Base-by-base conservation (phyloP, 345 rosid genomes). In the Dipteronia dyeriana region DNA sequence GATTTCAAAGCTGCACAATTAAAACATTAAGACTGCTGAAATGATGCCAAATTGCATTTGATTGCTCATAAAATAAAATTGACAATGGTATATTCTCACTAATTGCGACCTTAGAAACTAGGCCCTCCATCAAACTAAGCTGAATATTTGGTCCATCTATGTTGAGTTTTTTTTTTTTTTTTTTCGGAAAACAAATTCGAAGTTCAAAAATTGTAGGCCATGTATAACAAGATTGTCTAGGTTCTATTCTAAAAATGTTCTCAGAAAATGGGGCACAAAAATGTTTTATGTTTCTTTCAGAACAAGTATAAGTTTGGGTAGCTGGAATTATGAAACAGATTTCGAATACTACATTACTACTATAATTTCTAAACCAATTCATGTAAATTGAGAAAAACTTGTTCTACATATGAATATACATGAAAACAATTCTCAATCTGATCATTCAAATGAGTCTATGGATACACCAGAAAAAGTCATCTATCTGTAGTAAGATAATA, bases 1-100 rank as follows among this genome's bases (percentile, higher is more conserved):
- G 89, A 81, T 77, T 91, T 93, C 84, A 96, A 78, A 73, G 86
- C 99, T 95, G 87, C 85, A 81, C 63, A 61, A 13, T 17, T 57
- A 10, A 71, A 73, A 34, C 12, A 41, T 2, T 26, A 34, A 9
- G 25, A 47, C 9, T 16, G 3, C 61, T 3, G 31, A 51, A 38
- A 56, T 29, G 26, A 56, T 10, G 25, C 51, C 9, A 45, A 13
- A 29, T 20, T 67, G 54, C 14, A 12, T 41, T 67, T 29, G 67
- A 63, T 63, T 63, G 67, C 41, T 26, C 19, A 64, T 6, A 4
- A 65, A 14, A 17, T 31, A 31, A 16, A 65, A 9, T 14, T 65
- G 17, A 34, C 45, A 31, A 65, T 9, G 20, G 11, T 7, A 34
- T 14, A 65, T 64, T 17, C 66, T 61, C 38, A 3, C 66, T 61